phyloP scores from a whole-genome alignment of 2,329 filamentous ascomycete species.

The Juglanconis oblonga region DNA sequence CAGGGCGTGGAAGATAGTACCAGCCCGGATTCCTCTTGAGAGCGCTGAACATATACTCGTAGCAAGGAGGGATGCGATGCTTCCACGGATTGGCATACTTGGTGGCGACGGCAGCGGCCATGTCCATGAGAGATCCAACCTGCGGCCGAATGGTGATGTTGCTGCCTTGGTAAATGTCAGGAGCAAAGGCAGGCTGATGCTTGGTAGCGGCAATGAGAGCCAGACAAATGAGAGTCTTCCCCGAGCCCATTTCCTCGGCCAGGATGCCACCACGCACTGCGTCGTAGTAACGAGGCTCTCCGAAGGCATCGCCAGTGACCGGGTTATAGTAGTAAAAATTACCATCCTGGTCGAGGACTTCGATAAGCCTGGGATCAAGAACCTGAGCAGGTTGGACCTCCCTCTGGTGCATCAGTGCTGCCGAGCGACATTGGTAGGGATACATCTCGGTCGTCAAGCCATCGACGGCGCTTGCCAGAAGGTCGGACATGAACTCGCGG shows the following conservation, averaged over 20 bases:
- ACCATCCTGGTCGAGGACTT: constrained; percentile 58
- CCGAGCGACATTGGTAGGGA: constrained; percentile 75
- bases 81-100: constrained; percentile 70
- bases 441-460: constrained; percentile 68
- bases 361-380: constrained; percentile 71
- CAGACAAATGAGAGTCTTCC: constrained; percentile 87
- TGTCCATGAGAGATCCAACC: constrained; percentile 66
- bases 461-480: constrained; percentile 50
- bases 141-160: constrained; percentile 37
- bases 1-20: constrained; percentile 53
- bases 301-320: constrained; percentile 58
- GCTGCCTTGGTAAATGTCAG: constrained; percentile 53
- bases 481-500: constrained; percentile 49
- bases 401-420: constrained; percentile 78
- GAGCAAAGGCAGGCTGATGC: constrained; percentile 63
- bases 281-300: constrained; percentile 71
- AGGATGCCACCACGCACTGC: constrained; percentile 72
- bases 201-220: constrained; percentile 73
- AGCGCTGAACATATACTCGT: constrained; percentile 48
- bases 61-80: constrained; percentile 55
- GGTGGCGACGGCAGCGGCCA: constrained; percentile 70
- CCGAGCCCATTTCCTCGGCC: constrained; percentile 76
- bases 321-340: constrained; percentile 67
- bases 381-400: constrained; percentile 64
- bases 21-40: constrained; percentile 56